Conservation (phyloP, 2,329 filamentous ascomycete species). For the Ambrosiella xylebori region DNA sequence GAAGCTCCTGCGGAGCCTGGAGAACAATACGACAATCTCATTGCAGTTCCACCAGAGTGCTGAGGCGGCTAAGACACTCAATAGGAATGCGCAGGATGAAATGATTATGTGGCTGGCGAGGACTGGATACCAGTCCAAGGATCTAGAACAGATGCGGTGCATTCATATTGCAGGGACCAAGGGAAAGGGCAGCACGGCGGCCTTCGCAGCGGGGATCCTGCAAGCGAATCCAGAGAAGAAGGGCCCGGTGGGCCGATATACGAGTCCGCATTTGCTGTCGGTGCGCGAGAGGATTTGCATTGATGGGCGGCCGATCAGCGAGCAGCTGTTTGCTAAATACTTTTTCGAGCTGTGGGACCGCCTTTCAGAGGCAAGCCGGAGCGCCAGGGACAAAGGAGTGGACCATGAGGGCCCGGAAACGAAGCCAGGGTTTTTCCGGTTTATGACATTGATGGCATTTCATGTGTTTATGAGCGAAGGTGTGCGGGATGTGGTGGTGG, state of each 20-base stretch:
- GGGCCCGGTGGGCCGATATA: conserved; percentile 54
- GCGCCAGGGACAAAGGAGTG: conserved; percentile 21
- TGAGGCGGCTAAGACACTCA: conserved; percentile 28
- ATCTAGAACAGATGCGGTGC: conserved; percentile 28
- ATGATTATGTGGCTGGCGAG: conserved; percentile 62
- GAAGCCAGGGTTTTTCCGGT: conserved; percentile 87
- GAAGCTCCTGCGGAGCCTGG: conserved; percentile 53
- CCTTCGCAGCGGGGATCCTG: conserved; percentile 69
- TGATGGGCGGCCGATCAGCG: conserved; percentile 51
- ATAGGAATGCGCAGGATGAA: conserved; percentile 61
- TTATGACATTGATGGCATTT: conserved; percentile 73
- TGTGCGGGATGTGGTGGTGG: conserved; percentile 63
- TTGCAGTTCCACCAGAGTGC: conserved; percentile 26
- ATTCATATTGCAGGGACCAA: conserved; percentile 90
- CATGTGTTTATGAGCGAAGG: conserved; percentile 65
- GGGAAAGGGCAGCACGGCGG: conserved; percentile 78
- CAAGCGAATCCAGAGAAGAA: conserved; percentile 21
- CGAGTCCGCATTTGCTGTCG: conserved; percentile 68
- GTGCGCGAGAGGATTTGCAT: conserved; percentile 72
- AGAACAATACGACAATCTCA: conserved; percentile 57
- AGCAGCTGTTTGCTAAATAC: conserved; percentile 52
- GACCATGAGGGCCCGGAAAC: conserved; percentile 35
- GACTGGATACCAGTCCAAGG: conserved; percentile 47
- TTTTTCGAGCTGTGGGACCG: conserved; percentile 75
- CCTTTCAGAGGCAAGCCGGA: conserved; percentile 25